These are phyloP conservation scores for Diaporthe amygdali DNA, from an alignment of 2,329 filamentous ascomycete genomes.

Conservation along the genomic window DNA sequence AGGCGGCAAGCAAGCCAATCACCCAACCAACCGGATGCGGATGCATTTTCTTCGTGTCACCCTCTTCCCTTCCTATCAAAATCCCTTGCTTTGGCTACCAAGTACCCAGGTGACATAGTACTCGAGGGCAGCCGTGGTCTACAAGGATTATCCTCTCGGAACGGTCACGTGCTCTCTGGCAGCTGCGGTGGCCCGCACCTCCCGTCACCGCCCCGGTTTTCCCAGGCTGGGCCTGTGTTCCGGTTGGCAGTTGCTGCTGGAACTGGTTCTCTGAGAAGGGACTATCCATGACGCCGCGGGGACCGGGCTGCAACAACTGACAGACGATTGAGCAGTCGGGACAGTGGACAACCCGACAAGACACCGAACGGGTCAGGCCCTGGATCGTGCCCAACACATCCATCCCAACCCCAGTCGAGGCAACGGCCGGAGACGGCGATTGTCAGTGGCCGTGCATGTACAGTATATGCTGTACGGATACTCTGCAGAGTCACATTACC, in stretches of 20 bases:
- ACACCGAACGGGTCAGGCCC: background rate
- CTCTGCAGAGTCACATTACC: background rate
- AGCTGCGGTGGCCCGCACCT: conserved; percentile 20
- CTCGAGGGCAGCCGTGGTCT: background rate
- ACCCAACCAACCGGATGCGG: conserved; percentile 2
- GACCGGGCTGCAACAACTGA: conserved; percentile 1
- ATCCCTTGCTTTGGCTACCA: background rate
- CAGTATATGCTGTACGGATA: background rate
- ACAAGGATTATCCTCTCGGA: conserved; percentile 22
- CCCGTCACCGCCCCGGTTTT: conserved; percentile 24
- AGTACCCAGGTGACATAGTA: background rate
- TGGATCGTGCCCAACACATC: conserved; percentile 9
- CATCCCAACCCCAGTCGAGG: conserved; percentile 4
- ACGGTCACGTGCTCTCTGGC: conserved; percentile 22
- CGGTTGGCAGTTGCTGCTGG: conserved; percentile 22
- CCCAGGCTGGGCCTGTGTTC: conserved; percentile 21
- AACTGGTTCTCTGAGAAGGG: conserved; percentile 14
- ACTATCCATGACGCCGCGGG: conserved; percentile 22
- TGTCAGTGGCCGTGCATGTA: conserved; percentile 5
- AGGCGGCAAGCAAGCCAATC: conserved; percentile 9
- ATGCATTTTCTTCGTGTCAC: background rate
- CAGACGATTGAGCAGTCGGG: background rate
- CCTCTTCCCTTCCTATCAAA: background rate
- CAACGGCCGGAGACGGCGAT: conserved; percentile 1
- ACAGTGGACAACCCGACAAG: background rate